Evolutionary conservation across 306 rosid species (phyloP).

Genomic region (Carpinus viminea): DNA sequence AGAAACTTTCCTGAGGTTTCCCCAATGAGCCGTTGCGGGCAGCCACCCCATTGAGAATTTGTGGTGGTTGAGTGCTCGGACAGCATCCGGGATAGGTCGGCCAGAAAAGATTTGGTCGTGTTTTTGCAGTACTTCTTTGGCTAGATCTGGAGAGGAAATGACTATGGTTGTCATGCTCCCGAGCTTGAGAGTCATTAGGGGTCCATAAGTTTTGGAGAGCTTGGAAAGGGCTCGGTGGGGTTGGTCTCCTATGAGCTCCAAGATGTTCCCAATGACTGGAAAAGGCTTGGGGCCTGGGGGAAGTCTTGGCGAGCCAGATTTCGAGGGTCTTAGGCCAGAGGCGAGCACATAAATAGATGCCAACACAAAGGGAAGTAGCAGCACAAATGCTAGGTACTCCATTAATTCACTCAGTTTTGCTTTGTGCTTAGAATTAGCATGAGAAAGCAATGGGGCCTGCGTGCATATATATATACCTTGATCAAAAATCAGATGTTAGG

Average conservation of each 20-base stretch:
- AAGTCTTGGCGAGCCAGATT: constrained; percentile 5
- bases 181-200: constrained; percentile 35
- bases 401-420: not conserved
- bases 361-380: not conserved
- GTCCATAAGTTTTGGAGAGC: constrained; percentile 36
- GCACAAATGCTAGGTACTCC: not conserved
- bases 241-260: constrained; percentile 34
- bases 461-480: too few relatives aligned
- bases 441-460: too few relatives aligned
- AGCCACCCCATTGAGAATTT: constrained; percentile 4
- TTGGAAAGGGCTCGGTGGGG: constrained; percentile 41
- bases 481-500: too few relatives aligned
- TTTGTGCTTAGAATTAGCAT: not conserved
- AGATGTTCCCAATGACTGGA: constrained; percentile 51
- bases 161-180: constrained; percentile 34
- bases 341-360: not conserved
- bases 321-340: not conserved
- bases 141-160: constrained; percentile 26
- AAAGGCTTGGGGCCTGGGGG: constrained; percentile 56
- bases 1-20: constrained; percentile 21
- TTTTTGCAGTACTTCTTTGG: constrained; percentile 31
- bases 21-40: constrained; percentile 22
- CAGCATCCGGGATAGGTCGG: constrained; percentile 3
- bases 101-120: constrained; percentile 25
- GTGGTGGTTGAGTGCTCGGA: constrained; percentile 26